Conservation (phyloP, 108 stramenopile species). For the Fistulifera solaris region DNA sequence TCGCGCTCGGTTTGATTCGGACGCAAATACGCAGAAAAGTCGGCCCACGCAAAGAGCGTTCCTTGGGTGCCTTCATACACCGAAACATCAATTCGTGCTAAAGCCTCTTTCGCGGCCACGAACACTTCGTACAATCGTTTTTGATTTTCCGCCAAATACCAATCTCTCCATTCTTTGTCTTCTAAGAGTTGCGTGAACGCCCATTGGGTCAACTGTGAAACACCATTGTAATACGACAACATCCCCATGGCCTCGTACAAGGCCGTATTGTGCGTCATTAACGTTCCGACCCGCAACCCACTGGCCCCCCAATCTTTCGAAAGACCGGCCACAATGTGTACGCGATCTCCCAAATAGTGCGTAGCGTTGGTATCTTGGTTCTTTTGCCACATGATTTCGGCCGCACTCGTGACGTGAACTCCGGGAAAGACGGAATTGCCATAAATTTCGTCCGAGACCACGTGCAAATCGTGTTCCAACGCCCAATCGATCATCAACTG, state of each 20-base stretch:
- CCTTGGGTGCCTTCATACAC: conserved; percentile 1
- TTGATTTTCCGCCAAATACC: conserved; percentile 15
- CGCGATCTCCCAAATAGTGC: conserved; percentile 12
- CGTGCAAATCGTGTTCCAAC: conserved; percentile 16
- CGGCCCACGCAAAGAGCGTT: conserved; percentile 18
- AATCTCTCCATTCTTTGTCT: conserved; percentile 11
- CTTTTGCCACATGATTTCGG: too few species aligned
- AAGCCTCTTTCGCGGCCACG: conserved; percentile 7
- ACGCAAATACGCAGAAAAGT: conserved; percentile 11
- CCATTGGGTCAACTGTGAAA: conserved; percentile 10
- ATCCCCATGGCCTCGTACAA: conserved; percentile 9
- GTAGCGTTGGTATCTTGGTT: background rate
- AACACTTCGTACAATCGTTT: conserved; percentile 9
- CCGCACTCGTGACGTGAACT: too few species aligned
- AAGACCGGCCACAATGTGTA: conserved; percentile 25
- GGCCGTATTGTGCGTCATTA: conserved; percentile 22
- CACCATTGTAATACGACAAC: conserved; percentile 6
- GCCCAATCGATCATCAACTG: conserved; percentile 15
- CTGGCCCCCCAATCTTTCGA: conserved; percentile 36
- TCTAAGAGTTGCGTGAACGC: conserved; percentile 9
- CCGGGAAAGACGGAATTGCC: conserved; percentile 13
- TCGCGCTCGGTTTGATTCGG: conserved; percentile 13
- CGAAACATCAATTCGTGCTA: conserved; percentile 10
- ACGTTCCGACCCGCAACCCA: conserved; percentile 28
- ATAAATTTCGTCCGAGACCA: conserved; percentile 32